phyloP scores from a whole-genome alignment of 2,329 filamentous ascomycete genomes.

The Colletotrichum scovillei region DNA sequence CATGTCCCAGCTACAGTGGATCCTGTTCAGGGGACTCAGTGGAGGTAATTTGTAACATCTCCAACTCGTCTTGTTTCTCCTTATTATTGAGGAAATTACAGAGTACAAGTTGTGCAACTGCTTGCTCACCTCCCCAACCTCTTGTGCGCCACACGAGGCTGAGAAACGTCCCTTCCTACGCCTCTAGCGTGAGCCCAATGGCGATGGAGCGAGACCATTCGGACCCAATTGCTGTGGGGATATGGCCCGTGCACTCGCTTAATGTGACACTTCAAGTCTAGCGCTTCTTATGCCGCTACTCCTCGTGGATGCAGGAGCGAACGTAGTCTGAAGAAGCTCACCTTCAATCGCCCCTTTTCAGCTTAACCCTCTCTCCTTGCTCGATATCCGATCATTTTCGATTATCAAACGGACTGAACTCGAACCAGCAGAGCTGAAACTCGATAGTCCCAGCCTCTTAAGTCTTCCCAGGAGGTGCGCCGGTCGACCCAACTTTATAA shows the following conservation, averaged over 20 bases:
- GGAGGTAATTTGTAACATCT: neutral
- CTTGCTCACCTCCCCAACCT: conserved; percentile 6
- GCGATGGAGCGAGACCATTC: conserved; percentile 17
- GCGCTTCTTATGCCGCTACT: conserved; percentile 33
- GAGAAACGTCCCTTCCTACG: conserved; percentile 22
- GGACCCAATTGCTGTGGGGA: conserved; percentile 31
- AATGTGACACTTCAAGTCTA: conserved; percentile 33
- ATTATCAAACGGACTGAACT: conserved; percentile 32
- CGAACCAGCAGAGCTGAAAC: conserved; percentile 28
- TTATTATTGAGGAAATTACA: neutral
- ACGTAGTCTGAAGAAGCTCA: conserved; percentile 37
- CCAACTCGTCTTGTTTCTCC: neutral
- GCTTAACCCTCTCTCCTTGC: conserved; percentile 33
- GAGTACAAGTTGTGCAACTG: neutral
- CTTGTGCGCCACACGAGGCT: conserved; percentile 32
- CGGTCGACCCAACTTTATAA: conserved; percentile 27
- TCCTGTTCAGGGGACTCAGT: neutral
- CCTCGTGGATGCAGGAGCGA: conserved; percentile 36
- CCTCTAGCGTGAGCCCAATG: conserved; percentile 23
- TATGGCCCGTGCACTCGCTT: conserved; percentile 32
- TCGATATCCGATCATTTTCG: conserved; percentile 32
- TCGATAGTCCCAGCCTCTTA: conserved; percentile 26
- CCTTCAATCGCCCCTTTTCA: conserved; percentile 37
- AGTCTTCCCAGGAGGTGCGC: conserved; percentile 22
- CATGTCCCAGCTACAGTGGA: neutral